These are phyloP conservation scores for Nemania sp. DNA, from an alignment of 2,329 filamentous ascomycete species.

Conservation along the genomic window DNA sequence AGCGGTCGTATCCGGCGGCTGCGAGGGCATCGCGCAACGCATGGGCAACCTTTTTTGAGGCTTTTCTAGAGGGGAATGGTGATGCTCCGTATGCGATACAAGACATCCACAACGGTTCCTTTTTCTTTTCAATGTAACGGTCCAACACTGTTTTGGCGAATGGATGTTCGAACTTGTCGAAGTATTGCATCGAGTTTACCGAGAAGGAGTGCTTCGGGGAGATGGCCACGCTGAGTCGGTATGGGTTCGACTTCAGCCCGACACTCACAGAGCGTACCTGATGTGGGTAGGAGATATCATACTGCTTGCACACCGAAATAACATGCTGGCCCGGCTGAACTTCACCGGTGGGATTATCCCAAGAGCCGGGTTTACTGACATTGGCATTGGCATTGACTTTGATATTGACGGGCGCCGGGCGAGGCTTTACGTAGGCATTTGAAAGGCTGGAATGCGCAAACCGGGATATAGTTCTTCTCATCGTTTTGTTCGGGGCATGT, in stretches of 20 bases:
- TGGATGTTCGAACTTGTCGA: slow-evolving; percentile 47
- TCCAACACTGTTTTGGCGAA: slow-evolving; percentile 47
- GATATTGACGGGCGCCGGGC: background rate
- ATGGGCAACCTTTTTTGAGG: slow-evolving; percentile 40
- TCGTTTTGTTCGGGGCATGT: slow-evolving; percentile 33
- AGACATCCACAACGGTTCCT: slow-evolving; percentile 46
- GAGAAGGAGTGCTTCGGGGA: slow-evolving; percentile 48
- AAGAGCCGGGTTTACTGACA: background rate
- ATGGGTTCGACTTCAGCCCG: slow-evolving; percentile 35
- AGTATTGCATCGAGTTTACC: slow-evolving; percentile 44
- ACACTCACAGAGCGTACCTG: slow-evolving; percentile 26
- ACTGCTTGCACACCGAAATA: slow-evolving; percentile 54
- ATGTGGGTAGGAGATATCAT: slow-evolving; percentile 54
- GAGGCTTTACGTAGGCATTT: background rate
- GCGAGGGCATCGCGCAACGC: slow-evolving; percentile 47
- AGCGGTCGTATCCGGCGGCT: slow-evolving; percentile 46
- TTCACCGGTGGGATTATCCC: slow-evolving; percentile 1
- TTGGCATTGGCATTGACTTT: no score
- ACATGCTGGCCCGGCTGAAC: slow-evolving; percentile 40
- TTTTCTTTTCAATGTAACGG: slow-evolving; percentile 47
- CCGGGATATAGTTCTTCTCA: slow-evolving; percentile 41
- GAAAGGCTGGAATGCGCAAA: background rate
- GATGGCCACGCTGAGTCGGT: slow-evolving; percentile 24
- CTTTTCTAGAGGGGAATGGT: slow-evolving; percentile 40
- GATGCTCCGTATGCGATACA: slow-evolving; percentile 23